phyloP scores from a whole-genome alignment of 2,329 filamentous ascomycete species.

The Chrysoporthe puriensis region DNA sequence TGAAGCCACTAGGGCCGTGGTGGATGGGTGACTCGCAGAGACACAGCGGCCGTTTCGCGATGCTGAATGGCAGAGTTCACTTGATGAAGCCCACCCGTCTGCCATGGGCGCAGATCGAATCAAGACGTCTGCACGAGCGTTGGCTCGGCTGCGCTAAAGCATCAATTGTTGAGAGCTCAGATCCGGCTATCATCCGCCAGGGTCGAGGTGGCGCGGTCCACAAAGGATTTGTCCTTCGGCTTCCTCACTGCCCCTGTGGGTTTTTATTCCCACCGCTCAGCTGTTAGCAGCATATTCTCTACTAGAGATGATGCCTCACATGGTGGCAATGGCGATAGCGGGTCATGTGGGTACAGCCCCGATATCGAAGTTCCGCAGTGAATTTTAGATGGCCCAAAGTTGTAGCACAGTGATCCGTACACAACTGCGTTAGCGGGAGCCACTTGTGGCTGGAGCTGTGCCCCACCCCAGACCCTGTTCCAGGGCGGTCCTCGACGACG shows the following conservation, averaged over 20 bases:
- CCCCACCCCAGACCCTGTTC: background rate
- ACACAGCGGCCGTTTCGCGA: conserved; percentile 18
- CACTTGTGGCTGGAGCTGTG: background rate
- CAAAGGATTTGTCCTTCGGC: conserved; percentile 14
- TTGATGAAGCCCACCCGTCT: conserved; percentile 24
- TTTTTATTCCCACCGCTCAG: background rate
- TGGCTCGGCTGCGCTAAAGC: conserved; percentile 23
- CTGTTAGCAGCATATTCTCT: background rate
- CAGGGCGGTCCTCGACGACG: background rate
- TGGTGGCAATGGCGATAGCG: background rate
- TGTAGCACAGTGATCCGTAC: background rate
- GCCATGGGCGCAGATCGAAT: conserved; percentile 17
- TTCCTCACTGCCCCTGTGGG: conserved; percentile 1
- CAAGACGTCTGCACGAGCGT: conserved; percentile 17
- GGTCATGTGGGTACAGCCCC: background rate
- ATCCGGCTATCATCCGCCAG: conserved; percentile 20
- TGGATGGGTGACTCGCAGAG: conserved; percentile 29
- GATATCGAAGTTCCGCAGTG: conserved; percentile 12
- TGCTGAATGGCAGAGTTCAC: conserved; percentile 26
- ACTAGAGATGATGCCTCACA: conserved; percentile 8
- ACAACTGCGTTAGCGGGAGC: background rate
- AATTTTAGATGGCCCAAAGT: conserved; percentile 16
- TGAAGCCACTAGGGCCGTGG: conserved; percentile 17
- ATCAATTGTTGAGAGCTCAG: conserved; percentile 10
- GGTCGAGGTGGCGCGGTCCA: conserved; percentile 13